Percentiles rank a stretch among this genome's conserved stretches.
These are phyloP conservation scores for Meredithiella fracta DNA, from an alignment of 2,329 filamentous ascomycete species.

Conservation along the genomic window DNA sequence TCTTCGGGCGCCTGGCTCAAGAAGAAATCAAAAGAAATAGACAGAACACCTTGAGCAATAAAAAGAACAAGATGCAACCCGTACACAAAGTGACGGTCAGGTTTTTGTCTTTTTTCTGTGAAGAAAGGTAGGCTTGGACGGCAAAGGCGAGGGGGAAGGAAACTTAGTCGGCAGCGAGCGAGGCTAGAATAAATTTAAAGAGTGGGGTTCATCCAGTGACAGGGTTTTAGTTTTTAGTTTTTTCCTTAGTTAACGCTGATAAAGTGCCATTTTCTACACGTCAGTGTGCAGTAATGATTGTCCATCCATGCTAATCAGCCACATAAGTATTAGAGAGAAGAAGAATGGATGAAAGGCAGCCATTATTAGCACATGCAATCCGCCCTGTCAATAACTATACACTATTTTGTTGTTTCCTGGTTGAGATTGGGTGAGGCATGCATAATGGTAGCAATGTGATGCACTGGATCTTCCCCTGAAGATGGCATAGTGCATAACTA, in stretches of 20 bases:
- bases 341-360: no score
- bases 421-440: no score
- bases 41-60: slow-evolving; percentile 6
- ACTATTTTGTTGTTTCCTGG: no score
- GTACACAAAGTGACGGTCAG: slow-evolving; percentile 9
- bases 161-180: neutral
- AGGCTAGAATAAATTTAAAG: slow-evolving; percentile 14
- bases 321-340: no score
- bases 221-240: slow-evolving; percentile 12
- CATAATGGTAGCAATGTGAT: no score
- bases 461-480: no score
- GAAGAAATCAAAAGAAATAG: slow-evolving; percentile 2
- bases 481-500: no score
- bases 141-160: slow-evolving; percentile 2
- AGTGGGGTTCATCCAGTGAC: slow-evolving; percentile 13
- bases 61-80: slow-evolving; percentile 5
- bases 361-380: no score
- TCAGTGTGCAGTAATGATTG: neutral
- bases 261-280: slow-evolving; percentile 1
- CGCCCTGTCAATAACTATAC: no score
- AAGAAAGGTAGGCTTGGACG: slow-evolving; percentile 6
- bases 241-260: slow-evolving; percentile 7
- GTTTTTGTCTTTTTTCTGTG: slow-evolving; percentile 9
- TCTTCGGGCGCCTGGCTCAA: slow-evolving; percentile 1
- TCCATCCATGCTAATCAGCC: no score